Percentiles rank a stretch among this genome's conserved stretches.
Evolutionary conservation across 2,329 filamentous ascomycete genomes (phyloP).

Genomic region (Raffaelea ambrosiae): DNA sequence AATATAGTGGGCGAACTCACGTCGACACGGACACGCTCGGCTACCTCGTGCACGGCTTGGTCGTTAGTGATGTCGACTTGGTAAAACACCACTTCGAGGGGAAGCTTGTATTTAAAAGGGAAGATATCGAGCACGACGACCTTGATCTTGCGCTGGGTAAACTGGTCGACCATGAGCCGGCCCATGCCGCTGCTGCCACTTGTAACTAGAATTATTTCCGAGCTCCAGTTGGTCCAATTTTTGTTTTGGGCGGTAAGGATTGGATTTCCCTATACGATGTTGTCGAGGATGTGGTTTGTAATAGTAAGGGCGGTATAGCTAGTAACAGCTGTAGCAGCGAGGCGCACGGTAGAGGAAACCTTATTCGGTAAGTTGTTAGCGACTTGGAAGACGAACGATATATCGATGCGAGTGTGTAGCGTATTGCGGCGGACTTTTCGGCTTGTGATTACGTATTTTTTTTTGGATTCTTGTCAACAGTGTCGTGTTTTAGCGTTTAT

Average conservation of each 20-base stretch:
- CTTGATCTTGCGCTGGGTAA: conserved; percentile 57
- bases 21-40: conserved; percentile 40
- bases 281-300: not conserved
- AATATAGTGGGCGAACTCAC: conserved; percentile 60
- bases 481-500: no score
- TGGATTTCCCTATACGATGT: not conserved
- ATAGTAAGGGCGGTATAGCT: not conserved
- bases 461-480: no score
- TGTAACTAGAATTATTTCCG: conserved; percentile 58
- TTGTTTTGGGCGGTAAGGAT: not conserved
- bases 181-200: conserved; percentile 71
- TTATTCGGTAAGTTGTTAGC: not conserved
- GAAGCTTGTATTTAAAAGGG: conserved; percentile 20
- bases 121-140: conserved; percentile 65
- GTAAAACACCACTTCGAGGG: conserved; percentile 53
- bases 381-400: not conserved
- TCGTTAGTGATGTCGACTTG: conserved; percentile 60
- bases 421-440: no score
- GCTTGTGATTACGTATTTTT: not conserved
- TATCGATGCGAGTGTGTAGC: no score
- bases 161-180: conserved; percentile 50
- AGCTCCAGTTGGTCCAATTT: conserved; percentile 5
- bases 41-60: conserved; percentile 41
- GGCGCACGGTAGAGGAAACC: not conserved
- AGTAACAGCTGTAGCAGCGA: not conserved